Evolutionary conservation across 164 flowering plant species (phyloP), one percentile per base, ranked within the genome.

Genomic region (Dillenia turbinata): DNA sequence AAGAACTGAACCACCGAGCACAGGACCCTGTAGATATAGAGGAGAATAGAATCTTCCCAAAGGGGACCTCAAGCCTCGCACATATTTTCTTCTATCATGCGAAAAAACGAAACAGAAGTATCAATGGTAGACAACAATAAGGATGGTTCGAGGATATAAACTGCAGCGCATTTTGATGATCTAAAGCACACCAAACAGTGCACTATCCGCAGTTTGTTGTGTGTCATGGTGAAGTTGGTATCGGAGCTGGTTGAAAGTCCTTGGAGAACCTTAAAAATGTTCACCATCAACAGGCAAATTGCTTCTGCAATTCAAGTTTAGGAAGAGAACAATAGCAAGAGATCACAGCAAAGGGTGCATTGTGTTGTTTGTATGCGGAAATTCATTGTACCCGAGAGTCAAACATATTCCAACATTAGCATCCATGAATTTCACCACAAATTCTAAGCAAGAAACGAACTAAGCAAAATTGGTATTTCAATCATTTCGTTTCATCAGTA

Each of bases 61-160:
- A 92, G 83, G 0, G 96, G 98, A 0, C 98, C 98, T 96, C 98
- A 90, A 2, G 96, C 83, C 67, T 90, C 96, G 24, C 87, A 90
- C 2, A 96, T 96, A 19, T 24, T 77, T 81, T 77, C 90, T 92
- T 1, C 90, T 69, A 2, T 95, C 98, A 56, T 92, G 91, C 0
- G 98, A n/a, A 92, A 60, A 90, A 90, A 47, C 95, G 96, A n/a
- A n/a, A 96, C 96, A 11, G 90, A 96, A 13, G 90, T 87, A 9
- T 96, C 96, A 4, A 92, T 92, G 26, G 71, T 92, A 86, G 60
- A 92, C 73, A 8, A 92, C 74, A 44, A 89, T 77, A 61, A 92
- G 89, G 1, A 95, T 83, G 2, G 96, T 88, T 22, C 96, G 98
- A 52, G 98, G 96, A 57, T 89, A 89, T 60, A n/a, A 51, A 89